Evolutionary conservation across 148 eudicot genomes (phyloP).

Genomic region (Amaranthus cruentus): DNA sequence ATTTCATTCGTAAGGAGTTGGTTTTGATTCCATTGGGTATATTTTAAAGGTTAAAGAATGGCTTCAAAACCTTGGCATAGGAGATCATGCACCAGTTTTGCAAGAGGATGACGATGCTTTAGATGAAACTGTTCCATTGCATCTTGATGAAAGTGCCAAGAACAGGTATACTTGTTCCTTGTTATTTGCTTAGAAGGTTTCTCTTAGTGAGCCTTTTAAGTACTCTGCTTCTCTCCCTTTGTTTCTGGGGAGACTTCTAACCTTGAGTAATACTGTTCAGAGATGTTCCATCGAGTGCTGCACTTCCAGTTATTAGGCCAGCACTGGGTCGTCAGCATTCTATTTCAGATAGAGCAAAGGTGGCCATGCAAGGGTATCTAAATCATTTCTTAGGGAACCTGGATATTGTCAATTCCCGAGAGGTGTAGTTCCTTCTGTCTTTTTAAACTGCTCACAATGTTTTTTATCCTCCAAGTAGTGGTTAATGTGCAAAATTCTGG

Average conservation of each 20-base stretch:
- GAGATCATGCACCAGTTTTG: constrained; percentile 66
- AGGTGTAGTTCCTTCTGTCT: constrained; percentile 42
- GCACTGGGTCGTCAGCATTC: constrained; percentile 89
- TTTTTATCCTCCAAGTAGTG: background rate
- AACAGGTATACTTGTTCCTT: constrained; percentile 50
- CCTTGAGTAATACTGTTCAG: constrained; percentile 64
- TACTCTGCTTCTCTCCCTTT: background rate
- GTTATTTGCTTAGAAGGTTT: constrained; percentile 17
- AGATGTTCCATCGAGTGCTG: constrained; percentile 98
- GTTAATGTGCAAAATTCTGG: constrained; percentile 9
- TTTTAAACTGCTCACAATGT: constrained; percentile 1
- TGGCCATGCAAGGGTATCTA: constrained; percentile 94
- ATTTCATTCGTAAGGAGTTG: background rate
- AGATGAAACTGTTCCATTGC: constrained; percentile 62
- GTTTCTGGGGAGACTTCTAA: constrained; percentile 21
- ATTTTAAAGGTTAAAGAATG: constrained; percentile 82
- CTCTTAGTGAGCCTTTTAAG: background rate
- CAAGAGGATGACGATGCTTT: constrained; percentile 88
- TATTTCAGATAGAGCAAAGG: constrained; percentile 84
- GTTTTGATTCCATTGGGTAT: constrained; percentile 19
- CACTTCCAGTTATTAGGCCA: constrained; percentile 91
- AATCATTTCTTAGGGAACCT: constrained; percentile 86
- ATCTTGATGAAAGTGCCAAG: constrained; percentile 68
- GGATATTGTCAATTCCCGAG: constrained; percentile 88
- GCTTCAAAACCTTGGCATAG: constrained; percentile 98